A percentile compares a stretch with the other conserved stretches of the same genome.
Evolutionary conservation across 1,139 yeast genomes (phyloP).

Genomic region (Protomyces arabidopsidicola): DNA sequence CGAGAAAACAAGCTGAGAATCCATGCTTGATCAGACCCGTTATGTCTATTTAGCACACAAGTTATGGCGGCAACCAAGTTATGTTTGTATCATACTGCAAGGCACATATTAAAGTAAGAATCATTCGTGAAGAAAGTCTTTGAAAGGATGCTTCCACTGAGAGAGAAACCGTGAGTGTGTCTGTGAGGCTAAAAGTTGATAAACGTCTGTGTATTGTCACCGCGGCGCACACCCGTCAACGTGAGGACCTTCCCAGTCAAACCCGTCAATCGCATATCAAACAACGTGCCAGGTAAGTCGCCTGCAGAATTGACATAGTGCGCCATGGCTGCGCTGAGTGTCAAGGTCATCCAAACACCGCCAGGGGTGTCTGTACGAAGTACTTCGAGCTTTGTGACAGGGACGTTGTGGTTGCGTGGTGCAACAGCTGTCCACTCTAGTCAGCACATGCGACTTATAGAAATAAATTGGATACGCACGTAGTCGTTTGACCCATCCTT

Average conservation of each 20-base stretch:
- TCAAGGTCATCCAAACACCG: neutral
- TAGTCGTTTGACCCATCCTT: neutral
- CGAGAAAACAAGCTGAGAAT: slow-evolving; percentile 13
- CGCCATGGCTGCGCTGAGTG: neutral
- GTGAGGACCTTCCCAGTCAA: neutral
- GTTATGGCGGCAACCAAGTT: neutral
- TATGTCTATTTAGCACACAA: slow-evolving; percentile 12
- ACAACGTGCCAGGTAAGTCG: neutral
- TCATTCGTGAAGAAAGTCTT: neutral
- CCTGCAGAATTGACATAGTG: neutral
- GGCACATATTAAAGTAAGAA: neutral
- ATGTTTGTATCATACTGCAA: neutral
- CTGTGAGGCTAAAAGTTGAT: neutral
- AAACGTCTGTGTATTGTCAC: neutral
- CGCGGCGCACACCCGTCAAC: neutral
- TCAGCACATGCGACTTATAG: neutral
- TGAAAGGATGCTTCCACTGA: neutral
- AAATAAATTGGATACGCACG: neutral
- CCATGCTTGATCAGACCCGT: slow-evolving; percentile 23
- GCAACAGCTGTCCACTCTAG: neutral
- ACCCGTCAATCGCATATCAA: neutral
- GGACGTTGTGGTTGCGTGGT: neutral
- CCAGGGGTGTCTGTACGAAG: neutral
- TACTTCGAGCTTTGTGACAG: neutral
- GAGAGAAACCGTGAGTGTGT: neutral